Evolutionary conservation across 805 yeast genomes (phyloP).

Genomic region (Ogataea trehalophila): DNA sequence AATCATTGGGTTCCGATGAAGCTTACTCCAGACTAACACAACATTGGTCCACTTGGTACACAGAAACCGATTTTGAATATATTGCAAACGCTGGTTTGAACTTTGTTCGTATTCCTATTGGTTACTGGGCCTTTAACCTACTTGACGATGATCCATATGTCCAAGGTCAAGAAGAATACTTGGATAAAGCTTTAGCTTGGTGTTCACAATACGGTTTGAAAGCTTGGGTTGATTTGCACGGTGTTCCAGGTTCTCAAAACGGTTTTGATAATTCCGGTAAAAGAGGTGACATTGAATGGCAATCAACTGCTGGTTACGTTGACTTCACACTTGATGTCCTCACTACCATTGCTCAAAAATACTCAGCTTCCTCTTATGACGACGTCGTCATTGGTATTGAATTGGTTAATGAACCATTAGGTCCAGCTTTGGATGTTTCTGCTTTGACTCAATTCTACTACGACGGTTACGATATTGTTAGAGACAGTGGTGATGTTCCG

Average conservation of each 20-base stretch:
- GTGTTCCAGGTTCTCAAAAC: slow-evolving; percentile 95
- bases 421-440: slow-evolving; percentile 57
- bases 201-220: slow-evolving; percentile 53
- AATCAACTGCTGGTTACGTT: slow-evolving; percentile 37
- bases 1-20: slow-evolving; percentile 54
- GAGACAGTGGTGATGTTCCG: slow-evolving; percentile 41
- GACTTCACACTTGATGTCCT: slow-evolving; percentile 54
- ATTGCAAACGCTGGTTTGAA: slow-evolving; percentile 68
- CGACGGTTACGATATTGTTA: slow-evolving; percentile 60
- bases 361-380: slow-evolving; percentile 53
- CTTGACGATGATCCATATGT: slow-evolving; percentile 77
- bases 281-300: slow-evolving; percentile 60
- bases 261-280: slow-evolving; percentile 94
- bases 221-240: slow-evolving; percentile 91
- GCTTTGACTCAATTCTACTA: slow-evolving; percentile 54
- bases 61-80: slow-evolving; percentile 61
- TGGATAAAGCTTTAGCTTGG: slow-evolving; percentile 80
- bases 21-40: slow-evolving; percentile 47
- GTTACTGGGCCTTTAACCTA: slow-evolving; percentile 84
- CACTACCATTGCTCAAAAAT: slow-evolving; percentile 50
- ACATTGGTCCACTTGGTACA: slow-evolving; percentile 80
- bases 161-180: slow-evolving; percentile 67
- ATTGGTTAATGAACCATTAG: slow-evolving; percentile 86
- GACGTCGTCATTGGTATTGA: slow-evolving; percentile 83
- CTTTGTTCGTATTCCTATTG: slow-evolving; percentile 85